Conservation (phyloP, 495 filamentous ascomycete genomes). For the Neurospora sp. region DNA sequence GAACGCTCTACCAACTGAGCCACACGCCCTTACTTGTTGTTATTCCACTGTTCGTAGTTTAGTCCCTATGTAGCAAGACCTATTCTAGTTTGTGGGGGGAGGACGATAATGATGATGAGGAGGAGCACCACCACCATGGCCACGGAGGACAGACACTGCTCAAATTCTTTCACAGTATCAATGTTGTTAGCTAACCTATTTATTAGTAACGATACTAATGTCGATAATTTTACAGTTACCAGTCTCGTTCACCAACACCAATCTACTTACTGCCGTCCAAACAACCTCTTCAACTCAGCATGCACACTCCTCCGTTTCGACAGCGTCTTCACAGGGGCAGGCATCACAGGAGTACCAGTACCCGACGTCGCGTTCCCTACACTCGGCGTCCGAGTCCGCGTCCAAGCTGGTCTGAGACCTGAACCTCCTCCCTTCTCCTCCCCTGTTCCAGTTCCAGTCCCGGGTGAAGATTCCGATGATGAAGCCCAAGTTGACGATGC, state of each 20-base stretch:
- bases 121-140: no score
- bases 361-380: not conserved
- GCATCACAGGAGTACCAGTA: not conserved
- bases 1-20: not conserved
- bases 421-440: not conserved
- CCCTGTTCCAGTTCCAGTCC: not conserved
- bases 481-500: not conserved
- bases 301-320: slow-evolving; percentile 17
- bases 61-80: no score
- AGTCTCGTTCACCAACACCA: no score
- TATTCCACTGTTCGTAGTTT: not conserved
- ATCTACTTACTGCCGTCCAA: slow-evolving; percentile 14
- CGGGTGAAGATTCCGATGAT: not conserved
- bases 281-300: slow-evolving; percentile 26
- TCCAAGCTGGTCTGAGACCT: not conserved
- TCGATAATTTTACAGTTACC: no score
- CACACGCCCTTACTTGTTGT: not conserved
- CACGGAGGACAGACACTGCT: no score
- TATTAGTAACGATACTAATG: no score
- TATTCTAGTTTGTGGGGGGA: no score
- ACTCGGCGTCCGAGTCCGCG: not conserved
- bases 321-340: not conserved
- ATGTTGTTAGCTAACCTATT: no score
- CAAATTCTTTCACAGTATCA: no score
- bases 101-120: no score